Conservation (phyloP, 495 filamentous ascomycete genomes). For the Bathelium albidoporum region DNA sequence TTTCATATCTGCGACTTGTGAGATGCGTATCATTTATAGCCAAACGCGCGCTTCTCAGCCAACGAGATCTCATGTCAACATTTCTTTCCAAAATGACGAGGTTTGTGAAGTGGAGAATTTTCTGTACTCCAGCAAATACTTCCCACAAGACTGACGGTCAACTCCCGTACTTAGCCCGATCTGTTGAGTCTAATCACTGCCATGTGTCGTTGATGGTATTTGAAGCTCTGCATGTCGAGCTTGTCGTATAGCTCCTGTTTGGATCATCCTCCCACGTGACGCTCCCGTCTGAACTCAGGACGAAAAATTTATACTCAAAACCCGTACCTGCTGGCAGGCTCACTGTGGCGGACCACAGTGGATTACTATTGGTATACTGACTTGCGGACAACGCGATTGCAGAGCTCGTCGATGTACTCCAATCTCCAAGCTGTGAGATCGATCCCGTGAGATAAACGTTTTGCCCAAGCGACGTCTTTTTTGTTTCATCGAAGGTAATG, state of each 20-base stretch:
- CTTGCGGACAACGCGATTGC: conserved; percentile 44
- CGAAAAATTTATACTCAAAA: conserved; percentile 63
- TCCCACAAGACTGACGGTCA: no score
- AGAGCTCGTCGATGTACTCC: conserved; percentile 32
- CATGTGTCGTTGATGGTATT: conserved; percentile 9
- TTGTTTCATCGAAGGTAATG: conserved; percentile 50
- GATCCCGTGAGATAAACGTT: conserved; percentile 51
- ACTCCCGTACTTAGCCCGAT: not conserved
- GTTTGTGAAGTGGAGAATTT: no score
- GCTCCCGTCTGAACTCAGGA: conserved; percentile 41
- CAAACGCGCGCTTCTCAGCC: no score
- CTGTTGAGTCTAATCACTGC: conserved; percentile 4
- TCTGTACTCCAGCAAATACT: no score
- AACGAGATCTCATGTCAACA: no score
- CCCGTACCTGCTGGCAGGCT: conserved; percentile 40
- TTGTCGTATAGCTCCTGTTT: conserved; percentile 50
- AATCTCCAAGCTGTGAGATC: conserved; percentile 44
- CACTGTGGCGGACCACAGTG: conserved; percentile 47
- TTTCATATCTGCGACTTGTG: no score
- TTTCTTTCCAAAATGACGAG: no score
- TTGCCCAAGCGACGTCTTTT: conserved; percentile 46
- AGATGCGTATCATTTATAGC: no score
- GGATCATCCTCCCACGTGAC: conserved; percentile 56
- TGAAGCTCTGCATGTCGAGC: conserved; percentile 16
- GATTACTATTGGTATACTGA: conserved; percentile 44